Conservation (phyloP, 768 basidiomycete species). For the Chalciporus chontae region DNA sequence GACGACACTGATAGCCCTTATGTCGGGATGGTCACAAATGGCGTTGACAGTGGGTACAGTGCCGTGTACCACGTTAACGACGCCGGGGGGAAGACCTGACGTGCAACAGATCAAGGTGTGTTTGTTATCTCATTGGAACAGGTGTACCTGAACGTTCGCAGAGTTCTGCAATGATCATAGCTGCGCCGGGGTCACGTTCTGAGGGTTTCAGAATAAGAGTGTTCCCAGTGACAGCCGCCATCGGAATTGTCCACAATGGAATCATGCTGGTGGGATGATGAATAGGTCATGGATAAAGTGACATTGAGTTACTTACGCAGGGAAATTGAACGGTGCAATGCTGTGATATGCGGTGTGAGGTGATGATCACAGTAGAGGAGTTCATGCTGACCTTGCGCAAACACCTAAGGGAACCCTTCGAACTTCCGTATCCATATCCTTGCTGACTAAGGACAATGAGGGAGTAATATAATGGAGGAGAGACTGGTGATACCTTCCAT, state of each 20-base stretch:
- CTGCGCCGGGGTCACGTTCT: conserved; percentile 94
- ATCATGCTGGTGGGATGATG: conserved; percentile 65
- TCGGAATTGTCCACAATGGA: conserved; percentile 92
- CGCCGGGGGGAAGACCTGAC: conserved; percentile 75
- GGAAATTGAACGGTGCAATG: conserved; percentile 87
- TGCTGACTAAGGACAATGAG: conserved; percentile 58
- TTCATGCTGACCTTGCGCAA: conserved; percentile 52
- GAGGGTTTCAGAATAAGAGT: conserved; percentile 94
- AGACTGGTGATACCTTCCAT: conserved; percentile 64
- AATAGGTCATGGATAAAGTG: background rate
- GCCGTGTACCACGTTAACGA: conserved; percentile 91
- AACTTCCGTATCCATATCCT: conserved; percentile 94
- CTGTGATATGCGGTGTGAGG: conserved; percentile 32
- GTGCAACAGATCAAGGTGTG: conserved; percentile 1
- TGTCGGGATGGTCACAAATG: conserved; percentile 87
- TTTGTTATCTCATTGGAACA: background rate
- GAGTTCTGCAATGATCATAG: conserved; percentile 96
- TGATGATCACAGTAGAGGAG: background rate
- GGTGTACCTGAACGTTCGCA: conserved; percentile 73
- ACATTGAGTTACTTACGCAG: conserved; percentile 52
- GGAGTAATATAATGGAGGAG: background rate
- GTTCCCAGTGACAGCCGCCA: conserved; percentile 88
- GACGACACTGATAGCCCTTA: conserved; percentile 96
- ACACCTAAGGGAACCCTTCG: conserved; percentile 85
- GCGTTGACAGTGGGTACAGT: conserved; percentile 86